Conservation (phyloP, 768 basidiomycete genomes). For the Leccinum truebloodii region DNA sequence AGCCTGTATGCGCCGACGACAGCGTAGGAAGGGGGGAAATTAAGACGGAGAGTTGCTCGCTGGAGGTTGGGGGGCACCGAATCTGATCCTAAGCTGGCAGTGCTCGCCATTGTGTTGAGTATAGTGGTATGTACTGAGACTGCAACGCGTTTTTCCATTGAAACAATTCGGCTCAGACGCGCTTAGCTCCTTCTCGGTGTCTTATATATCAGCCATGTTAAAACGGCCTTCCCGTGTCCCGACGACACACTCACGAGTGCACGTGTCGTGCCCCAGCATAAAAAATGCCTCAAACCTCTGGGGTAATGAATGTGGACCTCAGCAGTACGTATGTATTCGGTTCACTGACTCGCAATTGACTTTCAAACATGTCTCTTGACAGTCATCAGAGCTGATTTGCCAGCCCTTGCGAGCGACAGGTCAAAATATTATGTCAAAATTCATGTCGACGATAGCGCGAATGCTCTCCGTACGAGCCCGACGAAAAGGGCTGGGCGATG, state of each 20-base stretch:
- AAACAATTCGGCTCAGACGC: too few species aligned
- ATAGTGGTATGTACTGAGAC: neutral
- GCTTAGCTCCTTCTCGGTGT: neutral
- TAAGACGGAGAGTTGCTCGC: slow-evolving; percentile 60
- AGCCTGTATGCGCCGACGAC: slow-evolving; percentile 84
- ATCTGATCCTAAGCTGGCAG: slow-evolving; percentile 14
- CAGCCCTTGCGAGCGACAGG: slow-evolving; percentile 19
- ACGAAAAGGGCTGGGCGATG: slow-evolving; percentile 20
- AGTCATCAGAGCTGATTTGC: slow-evolving; percentile 31
- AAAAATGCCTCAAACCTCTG: neutral
- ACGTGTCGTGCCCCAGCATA: neutral
- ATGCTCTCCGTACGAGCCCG: slow-evolving; percentile 10
- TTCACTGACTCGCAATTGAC: neutral
- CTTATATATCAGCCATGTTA: neutral
- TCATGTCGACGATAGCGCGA: slow-evolving; percentile 19
- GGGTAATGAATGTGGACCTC: slow-evolving; percentile 31
- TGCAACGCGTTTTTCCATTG: too few species aligned
- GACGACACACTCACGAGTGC: neutral
- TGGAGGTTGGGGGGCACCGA: slow-evolving; percentile 46
- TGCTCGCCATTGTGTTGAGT: neutral
- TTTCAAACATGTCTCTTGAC: neutral
- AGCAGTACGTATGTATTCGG: slow-evolving; percentile 15
- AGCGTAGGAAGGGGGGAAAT: slow-evolving; percentile 82
- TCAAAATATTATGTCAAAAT: slow-evolving; percentile 28
- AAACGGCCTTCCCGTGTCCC: neutral